Evolutionary conservation across 495 filamentous ascomycete species (phyloP).

Genomic region (Aspergillus olivimuriae): DNA sequence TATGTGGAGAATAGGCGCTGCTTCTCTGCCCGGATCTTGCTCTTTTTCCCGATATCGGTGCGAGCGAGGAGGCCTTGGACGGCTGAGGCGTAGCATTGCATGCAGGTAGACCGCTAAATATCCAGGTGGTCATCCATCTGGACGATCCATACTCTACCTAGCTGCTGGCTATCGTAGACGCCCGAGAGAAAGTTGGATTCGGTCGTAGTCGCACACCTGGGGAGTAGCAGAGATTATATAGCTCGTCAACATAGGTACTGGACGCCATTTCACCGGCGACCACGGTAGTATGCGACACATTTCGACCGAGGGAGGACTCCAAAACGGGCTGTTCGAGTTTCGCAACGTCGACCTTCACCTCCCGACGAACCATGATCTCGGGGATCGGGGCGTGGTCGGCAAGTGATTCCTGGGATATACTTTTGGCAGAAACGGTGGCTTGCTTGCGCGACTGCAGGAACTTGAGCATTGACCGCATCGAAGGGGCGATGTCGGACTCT

Average conservation of each 20-base stretch:
- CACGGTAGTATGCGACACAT: slow-evolving; percentile 24
- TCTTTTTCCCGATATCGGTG: too few relatives aligned
- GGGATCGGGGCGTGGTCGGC: slow-evolving; percentile 26
- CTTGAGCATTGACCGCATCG: slow-evolving; percentile 22
- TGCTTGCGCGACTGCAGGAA: slow-evolving; percentile 28
- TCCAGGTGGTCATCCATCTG: too few relatives aligned
- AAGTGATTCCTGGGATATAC: slow-evolving; percentile 25
- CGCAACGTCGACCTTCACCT: slow-evolving; percentile 46
- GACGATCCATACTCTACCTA: too few relatives aligned
- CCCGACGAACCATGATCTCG: slow-evolving; percentile 49
- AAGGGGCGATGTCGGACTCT: slow-evolving; percentile 21
- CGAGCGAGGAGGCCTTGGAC: too few relatives aligned
- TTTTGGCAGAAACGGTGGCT: neutral
- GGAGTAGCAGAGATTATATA: slow-evolving; percentile 38
- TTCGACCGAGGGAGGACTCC: slow-evolving; percentile 14
- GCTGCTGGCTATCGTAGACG: neutral
- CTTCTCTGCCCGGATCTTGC: too few relatives aligned
- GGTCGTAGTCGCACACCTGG: slow-evolving; percentile 28
- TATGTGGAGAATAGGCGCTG: too few relatives aligned
- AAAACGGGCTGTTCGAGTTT: slow-evolving; percentile 25
- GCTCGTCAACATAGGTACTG: slow-evolving; percentile 36
- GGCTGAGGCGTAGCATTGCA: too few relatives aligned
- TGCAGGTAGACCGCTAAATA: too few relatives aligned
- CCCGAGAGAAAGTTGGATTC: slow-evolving; percentile 15
- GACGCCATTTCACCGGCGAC: slow-evolving; percentile 25